Conservation (phyloP, 2,329 filamentous ascomycete species). For the Dactylellina haptotyla region DNA sequence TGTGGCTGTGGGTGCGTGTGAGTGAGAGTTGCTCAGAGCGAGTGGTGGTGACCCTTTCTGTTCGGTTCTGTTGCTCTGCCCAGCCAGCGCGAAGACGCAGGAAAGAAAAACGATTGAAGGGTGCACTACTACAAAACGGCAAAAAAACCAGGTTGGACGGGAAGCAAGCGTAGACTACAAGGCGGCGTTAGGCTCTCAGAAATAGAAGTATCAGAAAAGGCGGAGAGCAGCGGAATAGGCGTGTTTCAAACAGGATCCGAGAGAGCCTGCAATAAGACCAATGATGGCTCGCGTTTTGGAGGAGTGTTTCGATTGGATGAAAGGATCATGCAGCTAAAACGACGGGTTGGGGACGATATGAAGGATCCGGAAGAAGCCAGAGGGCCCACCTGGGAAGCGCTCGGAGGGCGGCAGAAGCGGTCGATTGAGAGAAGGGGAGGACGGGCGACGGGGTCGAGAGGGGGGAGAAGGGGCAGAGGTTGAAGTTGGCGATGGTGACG, state of each 20-base stretch:
- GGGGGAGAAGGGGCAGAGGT: too few relatives aligned
- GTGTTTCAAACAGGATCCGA: slow-evolving; percentile 49
- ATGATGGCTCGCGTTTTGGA: slow-evolving; percentile 28
- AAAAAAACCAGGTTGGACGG: slow-evolving; percentile 1
- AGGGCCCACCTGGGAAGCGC: too few relatives aligned
- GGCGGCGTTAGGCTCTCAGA: not conserved
- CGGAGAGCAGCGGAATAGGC: slow-evolving; percentile 15
- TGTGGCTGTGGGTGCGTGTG: slow-evolving; percentile 25
- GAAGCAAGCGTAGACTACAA: not conserved
- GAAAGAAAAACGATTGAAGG: not conserved
- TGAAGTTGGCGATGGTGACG: not conserved
- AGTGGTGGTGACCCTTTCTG: slow-evolving; percentile 4
- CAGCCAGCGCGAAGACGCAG: not conserved
- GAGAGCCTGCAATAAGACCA: slow-evolving; percentile 4
- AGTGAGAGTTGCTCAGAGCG: not conserved
- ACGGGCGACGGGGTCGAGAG: too few relatives aligned
- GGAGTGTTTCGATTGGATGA: slow-evolving; percentile 17
- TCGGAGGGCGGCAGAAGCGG: too few relatives aligned
- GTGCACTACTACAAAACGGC: not conserved
- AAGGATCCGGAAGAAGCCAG: too few relatives aligned
- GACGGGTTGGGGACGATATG: too few relatives aligned
- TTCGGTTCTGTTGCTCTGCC: not conserved
- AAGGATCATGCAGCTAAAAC: not conserved
- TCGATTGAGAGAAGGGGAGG: too few relatives aligned
- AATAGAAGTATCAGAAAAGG: not conserved